phyloP scores from a whole-genome alignment of 805 yeast species.

The Lachancea waltii region DNA sequence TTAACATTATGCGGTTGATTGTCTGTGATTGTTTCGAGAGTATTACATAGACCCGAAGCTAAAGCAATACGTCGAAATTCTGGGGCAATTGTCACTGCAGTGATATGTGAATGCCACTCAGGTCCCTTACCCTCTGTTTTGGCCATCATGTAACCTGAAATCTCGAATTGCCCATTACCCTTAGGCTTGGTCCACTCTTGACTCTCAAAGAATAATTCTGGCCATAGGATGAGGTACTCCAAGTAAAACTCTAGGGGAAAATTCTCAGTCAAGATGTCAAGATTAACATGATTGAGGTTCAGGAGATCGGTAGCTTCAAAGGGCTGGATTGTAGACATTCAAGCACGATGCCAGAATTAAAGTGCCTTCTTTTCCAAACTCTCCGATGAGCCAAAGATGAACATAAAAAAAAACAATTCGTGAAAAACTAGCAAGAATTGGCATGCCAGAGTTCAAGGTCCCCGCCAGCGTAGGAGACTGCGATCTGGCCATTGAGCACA shows the following conservation, averaged over 20 bases:
- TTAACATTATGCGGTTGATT: slow-evolving; percentile 73
- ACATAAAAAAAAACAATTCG: no score
- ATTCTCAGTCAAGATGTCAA: slow-evolving; percentile 89
- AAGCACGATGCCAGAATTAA: no score
- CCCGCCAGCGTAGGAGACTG: slow-evolving; percentile 18
- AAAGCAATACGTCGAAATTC: slow-evolving; percentile 79
- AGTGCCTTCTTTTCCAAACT: no score
- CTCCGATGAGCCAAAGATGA: no score
- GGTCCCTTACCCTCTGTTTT: slow-evolving; percentile 81
- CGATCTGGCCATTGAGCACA: slow-evolving; percentile 7
- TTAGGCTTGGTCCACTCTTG: slow-evolving; percentile 38
- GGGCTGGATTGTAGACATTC: slow-evolving; percentile 84
- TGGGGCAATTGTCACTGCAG: slow-evolving; percentile 87
- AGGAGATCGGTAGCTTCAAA: slow-evolving; percentile 83
- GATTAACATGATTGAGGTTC: slow-evolving; percentile 62
- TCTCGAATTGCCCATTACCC: slow-evolving; percentile 10
- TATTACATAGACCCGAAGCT: slow-evolving; percentile 71
- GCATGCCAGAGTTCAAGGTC: slow-evolving; percentile 10
- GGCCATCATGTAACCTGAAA: slow-evolving; percentile 85
- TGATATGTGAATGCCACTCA: slow-evolving; percentile 95
- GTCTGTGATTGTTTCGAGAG: slow-evolving; percentile 67
- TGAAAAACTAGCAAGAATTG: slow-evolving; percentile 2
- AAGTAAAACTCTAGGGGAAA: slow-evolving; percentile 78
- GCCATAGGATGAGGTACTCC: slow-evolving; percentile 82
- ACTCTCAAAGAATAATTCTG: slow-evolving; percentile 78